A percentile compares a stretch with the other conserved stretches of the same genome.
Evolutionary conservation across 2,329 filamentous ascomycete species (phyloP).

Genomic region (Epichloe gansuensis): DNA sequence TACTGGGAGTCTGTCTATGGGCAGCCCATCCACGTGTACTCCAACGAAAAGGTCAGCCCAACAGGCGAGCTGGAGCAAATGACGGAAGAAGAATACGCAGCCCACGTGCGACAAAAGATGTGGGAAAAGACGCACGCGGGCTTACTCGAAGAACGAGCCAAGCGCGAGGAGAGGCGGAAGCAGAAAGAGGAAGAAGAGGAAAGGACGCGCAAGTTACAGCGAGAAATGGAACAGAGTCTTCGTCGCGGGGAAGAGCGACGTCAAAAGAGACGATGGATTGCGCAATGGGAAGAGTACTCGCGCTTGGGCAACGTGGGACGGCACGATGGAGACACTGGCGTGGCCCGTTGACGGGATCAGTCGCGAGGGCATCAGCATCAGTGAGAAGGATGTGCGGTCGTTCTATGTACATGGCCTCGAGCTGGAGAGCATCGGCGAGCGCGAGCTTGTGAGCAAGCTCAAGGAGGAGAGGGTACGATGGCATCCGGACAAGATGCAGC

Average conservation of each 20-base stretch:
- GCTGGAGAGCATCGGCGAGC: constrained; percentile 31
- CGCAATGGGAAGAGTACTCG: constrained; percentile 53
- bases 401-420: constrained; percentile 51
- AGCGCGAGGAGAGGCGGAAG: constrained; percentile 40
- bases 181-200: constrained; percentile 40
- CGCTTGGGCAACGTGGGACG: constrained; percentile 49
- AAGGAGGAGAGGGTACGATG: constrained; percentile 83
- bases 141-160: constrained; percentile 61
- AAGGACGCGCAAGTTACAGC: constrained; percentile 39
- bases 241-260: constrained; percentile 53
- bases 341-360: constrained; percentile 62
- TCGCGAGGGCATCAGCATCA: constrained; percentile 31
- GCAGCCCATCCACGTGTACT: constrained; percentile 79
- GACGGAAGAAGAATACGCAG: constrained; percentile 85
- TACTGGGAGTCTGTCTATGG: constrained; percentile 98
- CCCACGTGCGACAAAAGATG: constrained; percentile 78
- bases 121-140: constrained; percentile 91
- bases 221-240: constrained; percentile 58
- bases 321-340: constrained; percentile 30
- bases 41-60: constrained; percentile 32
- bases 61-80: constrained; percentile 62
- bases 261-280: constrained; percentile 39
- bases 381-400: constrained; percentile 46
- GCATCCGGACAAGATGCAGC: constrained; percentile 98
- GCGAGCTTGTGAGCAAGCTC: constrained; percentile 38